Conservation (phyloP, 2,329 filamentous ascomycete genomes). For the Huntiella decipiens region DNA sequence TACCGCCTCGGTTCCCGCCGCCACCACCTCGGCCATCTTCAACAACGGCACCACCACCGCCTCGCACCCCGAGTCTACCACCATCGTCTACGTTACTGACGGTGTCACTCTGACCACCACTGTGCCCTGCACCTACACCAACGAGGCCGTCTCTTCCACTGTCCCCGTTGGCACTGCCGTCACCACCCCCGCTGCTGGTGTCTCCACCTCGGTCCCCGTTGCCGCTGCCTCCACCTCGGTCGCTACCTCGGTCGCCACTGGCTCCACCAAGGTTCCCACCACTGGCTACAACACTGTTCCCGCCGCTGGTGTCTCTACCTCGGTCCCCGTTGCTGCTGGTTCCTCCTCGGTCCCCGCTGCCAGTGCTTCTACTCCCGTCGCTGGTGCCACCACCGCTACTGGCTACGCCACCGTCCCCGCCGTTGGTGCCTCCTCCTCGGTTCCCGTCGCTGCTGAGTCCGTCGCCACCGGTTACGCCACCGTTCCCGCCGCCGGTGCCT, state of each 20-base stretch:
- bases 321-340: neutral
- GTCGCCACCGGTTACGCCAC: neutral
- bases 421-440: neutral
- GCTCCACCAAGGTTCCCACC: neutral
- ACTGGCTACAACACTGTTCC: neutral
- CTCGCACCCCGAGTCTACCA: neutral
- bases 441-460: neutral
- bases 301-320: neutral
- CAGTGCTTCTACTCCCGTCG: neutral
- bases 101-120: neutral
- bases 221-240: neutral
- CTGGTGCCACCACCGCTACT: neutral
- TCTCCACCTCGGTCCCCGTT: neutral
- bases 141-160: neutral
- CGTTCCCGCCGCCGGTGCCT: neutral
- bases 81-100: conserved; percentile 1
- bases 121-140: conserved; percentile 1
- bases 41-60: neutral
- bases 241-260: too few relatives aligned
- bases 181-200: neutral
- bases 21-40: neutral
- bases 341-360: neutral
- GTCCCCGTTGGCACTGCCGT: neutral
- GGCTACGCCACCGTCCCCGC: neutral
- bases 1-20: neutral